Conservation (phyloP, 192 early-diverging fungal genomes). For the Coemansia sp. region DNA sequence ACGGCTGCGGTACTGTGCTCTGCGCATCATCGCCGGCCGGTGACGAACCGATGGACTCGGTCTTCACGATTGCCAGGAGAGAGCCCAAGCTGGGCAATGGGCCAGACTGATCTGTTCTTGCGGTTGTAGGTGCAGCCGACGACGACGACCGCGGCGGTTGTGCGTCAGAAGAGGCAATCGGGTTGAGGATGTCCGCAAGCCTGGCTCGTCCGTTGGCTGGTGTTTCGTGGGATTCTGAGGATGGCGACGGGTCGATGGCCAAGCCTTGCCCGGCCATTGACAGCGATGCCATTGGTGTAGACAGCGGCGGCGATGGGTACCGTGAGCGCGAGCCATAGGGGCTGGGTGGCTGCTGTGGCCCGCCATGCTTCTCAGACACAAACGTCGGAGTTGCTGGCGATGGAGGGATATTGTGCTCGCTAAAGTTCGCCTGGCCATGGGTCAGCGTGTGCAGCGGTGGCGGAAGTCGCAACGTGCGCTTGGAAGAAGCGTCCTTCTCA, state of each 20-base stretch:
- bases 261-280: slow-evolving; percentile 14
- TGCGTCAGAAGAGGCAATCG: slow-evolving; percentile 8
- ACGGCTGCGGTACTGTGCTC: background rate
- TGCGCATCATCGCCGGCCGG: slow-evolving; percentile 5
- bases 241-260: background rate
- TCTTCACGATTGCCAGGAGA: slow-evolving; percentile 35
- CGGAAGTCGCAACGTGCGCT: slow-evolving; percentile 7
- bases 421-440: background rate
- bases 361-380: slow-evolving; percentile 13
- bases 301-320: slow-evolving; percentile 24
- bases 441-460: slow-evolving; percentile 4
- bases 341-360: slow-evolving; percentile 33
- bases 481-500: slow-evolving; percentile 10
- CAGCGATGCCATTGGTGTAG: slow-evolving; percentile 39
- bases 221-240: slow-evolving; percentile 11
- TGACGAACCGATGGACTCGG: background rate
- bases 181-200: slow-evolving; percentile 46
- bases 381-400: slow-evolving; percentile 30
- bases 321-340: slow-evolving; percentile 20
- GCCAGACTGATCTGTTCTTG: slow-evolving; percentile 18
- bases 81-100: slow-evolving; percentile 44
- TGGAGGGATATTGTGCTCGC: slow-evolving; percentile 20
- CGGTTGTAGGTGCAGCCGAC: background rate
- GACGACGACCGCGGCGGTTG: background rate
- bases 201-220: slow-evolving; percentile 20